These are phyloP conservation scores for Austroboletus novae-zelandiae DNA, from an alignment of 1,284 basidiomycete genomes.

Conservation along the genomic window DNA sequence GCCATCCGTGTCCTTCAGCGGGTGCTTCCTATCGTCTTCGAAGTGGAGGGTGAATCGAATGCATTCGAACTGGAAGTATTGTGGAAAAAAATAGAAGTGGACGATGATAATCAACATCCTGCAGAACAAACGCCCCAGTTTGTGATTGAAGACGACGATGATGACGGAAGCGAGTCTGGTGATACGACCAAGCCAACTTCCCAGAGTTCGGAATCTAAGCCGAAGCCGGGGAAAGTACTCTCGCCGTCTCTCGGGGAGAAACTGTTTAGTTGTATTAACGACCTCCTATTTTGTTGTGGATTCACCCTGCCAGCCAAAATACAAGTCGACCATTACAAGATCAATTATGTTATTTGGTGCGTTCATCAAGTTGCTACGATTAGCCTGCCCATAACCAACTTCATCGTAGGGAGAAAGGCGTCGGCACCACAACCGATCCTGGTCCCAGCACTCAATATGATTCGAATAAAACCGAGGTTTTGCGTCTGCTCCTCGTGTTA, in stretches of 20 bases:
- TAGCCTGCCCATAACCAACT: conserved; percentile 11
- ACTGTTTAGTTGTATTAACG: conserved; percentile 75
- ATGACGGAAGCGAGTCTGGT: conserved; percentile 33
- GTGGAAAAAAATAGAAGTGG: conserved; percentile 64
- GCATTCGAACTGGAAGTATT: conserved; percentile 68
- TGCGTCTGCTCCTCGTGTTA: conserved; percentile 81
- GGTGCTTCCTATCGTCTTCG: conserved; percentile 85
- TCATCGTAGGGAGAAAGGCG: conserved; percentile 76
- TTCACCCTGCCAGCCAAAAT: conserved; percentile 83
- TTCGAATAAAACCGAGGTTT: conserved; percentile 80
- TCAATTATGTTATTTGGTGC: conserved; percentile 83
- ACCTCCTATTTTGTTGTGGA: conserved; percentile 87
- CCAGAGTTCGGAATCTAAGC: conserved; percentile 20
- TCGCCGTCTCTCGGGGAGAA: conserved; percentile 77
- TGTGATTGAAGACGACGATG: conserved; percentile 82
- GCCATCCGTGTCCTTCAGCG: conserved; percentile 84
- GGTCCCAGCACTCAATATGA: conserved; percentile 70
- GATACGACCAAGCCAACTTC: conserved; percentile 15
- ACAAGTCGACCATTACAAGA: conserved; percentile 79
- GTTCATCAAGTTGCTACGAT: conserved; percentile 24
- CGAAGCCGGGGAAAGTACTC: conserved; percentile 44
- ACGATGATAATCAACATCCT: conserved; percentile 32
- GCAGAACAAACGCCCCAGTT: conserved; percentile 55
- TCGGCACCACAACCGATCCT: conserved; percentile 77
- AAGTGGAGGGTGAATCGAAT: conserved; percentile 71